Percentiles rank a stretch among this genome's conserved stretches.
Conservation (phyloP, 352 stramenopile species). For the Globisporangium viniferum region DNA sequence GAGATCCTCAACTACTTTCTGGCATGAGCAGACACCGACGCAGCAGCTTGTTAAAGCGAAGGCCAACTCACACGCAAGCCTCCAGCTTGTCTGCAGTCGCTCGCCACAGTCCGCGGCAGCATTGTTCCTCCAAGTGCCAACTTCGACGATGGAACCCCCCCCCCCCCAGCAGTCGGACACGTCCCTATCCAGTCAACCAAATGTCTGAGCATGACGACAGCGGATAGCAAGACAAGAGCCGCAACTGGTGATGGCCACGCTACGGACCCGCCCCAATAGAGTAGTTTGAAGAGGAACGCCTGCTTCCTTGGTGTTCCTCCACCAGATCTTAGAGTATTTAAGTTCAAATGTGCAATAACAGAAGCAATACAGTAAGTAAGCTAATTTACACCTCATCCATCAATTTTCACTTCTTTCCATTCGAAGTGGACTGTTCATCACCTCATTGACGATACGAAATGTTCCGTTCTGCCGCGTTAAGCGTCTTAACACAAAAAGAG, state of each 20-base stretch:
- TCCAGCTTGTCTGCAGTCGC: not conserved
- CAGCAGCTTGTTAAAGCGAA: not conserved
- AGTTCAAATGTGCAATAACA: not conserved
- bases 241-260: not conserved
- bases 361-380: not conserved
- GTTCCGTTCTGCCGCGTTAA: not conserved
- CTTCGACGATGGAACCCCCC: not conserved
- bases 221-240: not conserved
- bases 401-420: not conserved
- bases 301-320: not conserved
- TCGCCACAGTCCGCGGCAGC: not conserved
- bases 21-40: slow-evolving; percentile 18
- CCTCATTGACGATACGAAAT: not conserved
- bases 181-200: not conserved
- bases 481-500: not conserved
- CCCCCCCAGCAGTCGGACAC: not conserved
- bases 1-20: slow-evolving; percentile 43
- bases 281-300: not conserved
- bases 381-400: not conserved
- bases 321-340: not conserved
- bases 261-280: not conserved
- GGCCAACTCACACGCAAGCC: not conserved
- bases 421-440: not conserved
- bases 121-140: not conserved
- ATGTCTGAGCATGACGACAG: not conserved